These are phyloP conservation scores for Cladophialophora bantiana DNA, from an alignment of 2,329 filamentous ascomycete species.

Conservation along the genomic window DNA sequence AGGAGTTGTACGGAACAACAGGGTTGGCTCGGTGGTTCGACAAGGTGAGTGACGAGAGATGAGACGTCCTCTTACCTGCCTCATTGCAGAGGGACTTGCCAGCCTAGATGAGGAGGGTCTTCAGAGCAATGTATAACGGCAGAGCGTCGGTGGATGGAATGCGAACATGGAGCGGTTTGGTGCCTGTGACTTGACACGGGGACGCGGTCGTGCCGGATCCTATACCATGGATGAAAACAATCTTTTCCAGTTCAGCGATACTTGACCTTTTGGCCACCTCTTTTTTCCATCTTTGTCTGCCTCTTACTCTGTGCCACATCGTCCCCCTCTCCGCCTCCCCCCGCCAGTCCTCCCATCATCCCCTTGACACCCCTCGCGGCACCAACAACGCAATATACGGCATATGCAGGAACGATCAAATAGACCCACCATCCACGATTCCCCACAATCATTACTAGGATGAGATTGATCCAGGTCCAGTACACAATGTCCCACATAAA, in stretches of 20 bases:
- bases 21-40: slow-evolving; percentile 39
- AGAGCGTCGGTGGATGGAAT: neutral
- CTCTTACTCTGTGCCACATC: slow-evolving; percentile 50
- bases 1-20: slow-evolving; percentile 46
- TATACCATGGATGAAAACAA: neutral
- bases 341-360: slow-evolving; percentile 49
- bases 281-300: slow-evolving; percentile 62
- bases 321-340: slow-evolving; percentile 48
- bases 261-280: slow-evolving; percentile 54
- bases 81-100: neutral
- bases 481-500: slow-evolving; percentile 98
- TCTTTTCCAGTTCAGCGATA: slow-evolving; percentile 46
- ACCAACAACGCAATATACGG: slow-evolving; percentile 54
- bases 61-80: neutral
- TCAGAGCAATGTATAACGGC: neutral
- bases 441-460: slow-evolving; percentile 77
- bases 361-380: slow-evolving; percentile 56
- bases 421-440: slow-evolving; percentile 78
- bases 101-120: neutral
- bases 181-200: neutral
- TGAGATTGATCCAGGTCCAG: slow-evolving; percentile 83
- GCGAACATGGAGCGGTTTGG: slow-evolving; percentile 1
- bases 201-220: neutral
- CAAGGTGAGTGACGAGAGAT: slow-evolving; percentile 25
- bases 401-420: slow-evolving; percentile 58